Evolutionary conservation across 2,329 filamentous ascomycete genomes (phyloP).

Genomic region (Xylariomycetidae sp.): DNA sequence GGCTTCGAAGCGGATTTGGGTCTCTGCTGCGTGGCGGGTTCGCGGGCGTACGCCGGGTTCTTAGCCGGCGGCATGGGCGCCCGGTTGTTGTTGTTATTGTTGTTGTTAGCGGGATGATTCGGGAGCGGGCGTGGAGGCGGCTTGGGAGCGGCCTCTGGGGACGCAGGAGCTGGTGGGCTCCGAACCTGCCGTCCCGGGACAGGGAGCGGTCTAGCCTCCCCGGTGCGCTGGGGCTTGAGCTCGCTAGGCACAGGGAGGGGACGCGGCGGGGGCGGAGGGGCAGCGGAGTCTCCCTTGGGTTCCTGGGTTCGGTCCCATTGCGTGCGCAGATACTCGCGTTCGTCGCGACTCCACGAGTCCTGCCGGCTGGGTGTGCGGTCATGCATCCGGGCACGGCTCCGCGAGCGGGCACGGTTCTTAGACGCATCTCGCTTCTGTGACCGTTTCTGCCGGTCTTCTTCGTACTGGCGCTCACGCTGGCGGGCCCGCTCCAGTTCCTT

Average conservation of each 20-base stretch:
- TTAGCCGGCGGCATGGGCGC: conserved; percentile 51
- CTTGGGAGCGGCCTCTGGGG: conserved; percentile 17
- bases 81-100: conserved; percentile 47
- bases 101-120: conserved; percentile 17
- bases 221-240: conserved; percentile 25
- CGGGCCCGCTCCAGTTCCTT: conserved; percentile 58
- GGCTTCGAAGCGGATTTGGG: conserved; percentile 60
- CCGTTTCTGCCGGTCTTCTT: conserved; percentile 50
- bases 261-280: conserved; percentile 24
- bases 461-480: conserved; percentile 57
- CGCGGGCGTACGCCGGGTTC: conserved; percentile 50
- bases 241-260: conserved; percentile 35
- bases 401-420: conserved; percentile 34
- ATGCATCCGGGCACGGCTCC: conserved; percentile 32
- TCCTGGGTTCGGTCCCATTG: conserved; percentile 41
- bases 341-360: conserved; percentile 58
- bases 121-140: conserved; percentile 20
- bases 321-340: conserved; percentile 57
- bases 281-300: conserved; percentile 17
- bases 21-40: conserved; percentile 49
- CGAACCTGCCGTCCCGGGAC: conserved; percentile 31
- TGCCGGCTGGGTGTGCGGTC: conserved; percentile 45
- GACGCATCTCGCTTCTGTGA: conserved; percentile 24
- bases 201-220: conserved; percentile 44
- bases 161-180: no score